Evolutionary conservation across 345 rosid species (phyloP).

Genomic region (Salix arbutifolia): DNA sequence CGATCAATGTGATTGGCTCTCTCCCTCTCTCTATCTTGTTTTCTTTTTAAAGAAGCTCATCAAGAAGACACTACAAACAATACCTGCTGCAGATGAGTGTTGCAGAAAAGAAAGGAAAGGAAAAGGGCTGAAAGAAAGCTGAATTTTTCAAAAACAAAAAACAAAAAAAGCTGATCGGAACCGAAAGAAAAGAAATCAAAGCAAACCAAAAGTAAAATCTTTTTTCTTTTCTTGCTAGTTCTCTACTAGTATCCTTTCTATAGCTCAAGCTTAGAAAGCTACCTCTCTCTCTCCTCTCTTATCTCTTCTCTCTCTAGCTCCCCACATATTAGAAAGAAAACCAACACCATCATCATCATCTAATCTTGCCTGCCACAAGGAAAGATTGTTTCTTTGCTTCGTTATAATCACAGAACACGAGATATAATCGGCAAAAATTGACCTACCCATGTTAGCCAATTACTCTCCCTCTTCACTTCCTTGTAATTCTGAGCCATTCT

Average conservation of each 20-base stretch:
- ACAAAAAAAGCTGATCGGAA: conserved; percentile 25
- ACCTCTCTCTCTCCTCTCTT: background rate
- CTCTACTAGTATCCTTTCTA: background rate
- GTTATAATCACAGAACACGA: background rate
- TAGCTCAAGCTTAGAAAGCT: background rate
- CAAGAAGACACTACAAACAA: conserved; percentile 28
- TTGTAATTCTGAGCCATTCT: conserved; percentile 36
- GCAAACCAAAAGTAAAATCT: conserved; percentile 7
- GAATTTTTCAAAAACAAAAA: background rate
- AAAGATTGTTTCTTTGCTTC: background rate
- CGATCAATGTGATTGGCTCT: conserved; percentile 31
- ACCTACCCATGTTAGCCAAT: conserved; percentile 38
- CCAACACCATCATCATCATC: background rate
- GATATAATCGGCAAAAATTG: background rate
- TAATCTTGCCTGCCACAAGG: background rate
- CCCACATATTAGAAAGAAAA: background rate
- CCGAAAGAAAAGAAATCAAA: conserved; percentile 25
- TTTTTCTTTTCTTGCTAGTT: conserved; percentile 4
- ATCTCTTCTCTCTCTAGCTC: background rate
- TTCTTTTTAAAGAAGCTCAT: conserved; percentile 28
- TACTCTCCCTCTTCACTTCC: conserved; percentile 27
- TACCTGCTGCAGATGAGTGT: conserved; percentile 35
- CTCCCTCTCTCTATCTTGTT: conserved; percentile 9
- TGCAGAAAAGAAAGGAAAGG: conserved; percentile 21
- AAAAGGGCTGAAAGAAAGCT: conserved; percentile 23